A percentile compares a stretch with the other conserved stretches of the same genome.
Evolutionary conservation across 2,329 filamentous ascomycete species (phyloP).

Genomic region (Cladorrhinum sp.): DNA sequence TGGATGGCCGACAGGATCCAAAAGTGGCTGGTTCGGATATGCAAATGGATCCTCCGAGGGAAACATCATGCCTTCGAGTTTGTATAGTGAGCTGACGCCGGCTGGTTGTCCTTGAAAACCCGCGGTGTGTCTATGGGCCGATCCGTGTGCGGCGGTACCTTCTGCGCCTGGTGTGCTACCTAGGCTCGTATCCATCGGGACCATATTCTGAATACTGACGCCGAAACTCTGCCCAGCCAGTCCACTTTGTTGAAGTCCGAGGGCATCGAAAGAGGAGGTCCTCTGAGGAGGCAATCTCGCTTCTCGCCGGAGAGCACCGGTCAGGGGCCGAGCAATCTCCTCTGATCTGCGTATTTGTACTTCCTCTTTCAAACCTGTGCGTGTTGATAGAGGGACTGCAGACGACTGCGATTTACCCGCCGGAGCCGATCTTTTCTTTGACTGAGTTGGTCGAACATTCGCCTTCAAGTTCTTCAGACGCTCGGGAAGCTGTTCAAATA

Average conservation of each 20-base stretch:
- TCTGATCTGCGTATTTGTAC: slow-evolving; percentile 28
- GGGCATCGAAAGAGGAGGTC: slow-evolving; percentile 29
- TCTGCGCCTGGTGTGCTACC: slow-evolving; percentile 38
- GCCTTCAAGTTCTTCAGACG: slow-evolving; percentile 55
- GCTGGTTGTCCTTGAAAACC: slow-evolving; percentile 32
- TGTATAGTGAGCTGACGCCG: slow-evolving; percentile 54
- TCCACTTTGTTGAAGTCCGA: slow-evolving; percentile 27
- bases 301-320: slow-evolving; percentile 15
- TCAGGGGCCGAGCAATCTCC: slow-evolving; percentile 25
- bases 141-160: slow-evolving; percentile 30
- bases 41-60: slow-evolving; percentile 74
- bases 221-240: slow-evolving; percentile 35
- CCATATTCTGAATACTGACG: slow-evolving; percentile 44
- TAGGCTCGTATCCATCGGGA: slow-evolving; percentile 45
- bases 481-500: slow-evolving; percentile 82
- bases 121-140: slow-evolving; percentile 24
- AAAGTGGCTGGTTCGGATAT: slow-evolving; percentile 61
- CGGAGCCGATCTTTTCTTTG: slow-evolving; percentile 57
- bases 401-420: slow-evolving; percentile 35
- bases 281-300: slow-evolving; percentile 21
- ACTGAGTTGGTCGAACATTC: slow-evolving; percentile 39
- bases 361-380: slow-evolving; percentile 25
- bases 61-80: slow-evolving; percentile 78
- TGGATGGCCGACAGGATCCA: slow-evolving; percentile 32
- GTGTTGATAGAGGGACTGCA: slow-evolving; percentile 29